phyloP scores from a whole-genome alignment of 352 stramenopile genomes.

The Globisporangium perplexum region DNA sequence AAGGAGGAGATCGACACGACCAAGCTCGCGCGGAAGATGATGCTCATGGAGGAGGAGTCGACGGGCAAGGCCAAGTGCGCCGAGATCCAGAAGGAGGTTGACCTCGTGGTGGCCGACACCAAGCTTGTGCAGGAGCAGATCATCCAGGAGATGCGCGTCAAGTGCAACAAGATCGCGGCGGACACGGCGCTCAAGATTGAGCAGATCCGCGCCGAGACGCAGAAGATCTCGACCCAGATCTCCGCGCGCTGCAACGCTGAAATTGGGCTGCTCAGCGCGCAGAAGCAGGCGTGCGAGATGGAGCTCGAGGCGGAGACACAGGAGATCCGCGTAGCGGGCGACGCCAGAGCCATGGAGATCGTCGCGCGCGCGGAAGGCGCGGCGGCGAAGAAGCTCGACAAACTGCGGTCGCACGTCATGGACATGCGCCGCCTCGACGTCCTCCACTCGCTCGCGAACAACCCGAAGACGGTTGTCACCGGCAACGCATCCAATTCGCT shows the following conservation, averaged over 20 bases:
- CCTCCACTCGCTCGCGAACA: no score
- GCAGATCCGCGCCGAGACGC: constrained; percentile 39
- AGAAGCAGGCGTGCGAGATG: constrained; percentile 27
- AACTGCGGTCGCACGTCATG: constrained; percentile 28
- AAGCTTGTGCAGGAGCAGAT: constrained; percentile 47
- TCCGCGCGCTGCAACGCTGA: constrained; percentile 31
- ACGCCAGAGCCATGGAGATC: constrained; percentile 39
- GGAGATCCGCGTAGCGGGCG: constrained; percentile 20
- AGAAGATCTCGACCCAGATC: constrained; percentile 40
- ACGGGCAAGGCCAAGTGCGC: constrained; percentile 46
- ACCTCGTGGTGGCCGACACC: constrained; percentile 49
- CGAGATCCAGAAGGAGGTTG: constrained; percentile 52
- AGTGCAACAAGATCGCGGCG: constrained; percentile 35
- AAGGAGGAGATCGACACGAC: constrained; percentile 51
- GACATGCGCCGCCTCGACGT: constrained; percentile 47
- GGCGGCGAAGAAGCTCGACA: constrained; percentile 31
- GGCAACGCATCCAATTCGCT: no score
- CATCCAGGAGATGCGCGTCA: constrained; percentile 39
- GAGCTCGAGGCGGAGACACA: constrained; percentile 29
- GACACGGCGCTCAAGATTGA: constrained; percentile 36
- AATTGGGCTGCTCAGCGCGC: constrained; percentile 32
- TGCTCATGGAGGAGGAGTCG: constrained; percentile 57
- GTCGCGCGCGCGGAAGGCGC: constrained; percentile 35
- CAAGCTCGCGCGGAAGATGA: constrained; percentile 43
- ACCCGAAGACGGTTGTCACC: no score